Percentiles rank a stretch among this genome's conserved stretches.
Evolutionary conservation across 345 rosid species (phyloP).

Genomic region (Populus simonii): DNA sequence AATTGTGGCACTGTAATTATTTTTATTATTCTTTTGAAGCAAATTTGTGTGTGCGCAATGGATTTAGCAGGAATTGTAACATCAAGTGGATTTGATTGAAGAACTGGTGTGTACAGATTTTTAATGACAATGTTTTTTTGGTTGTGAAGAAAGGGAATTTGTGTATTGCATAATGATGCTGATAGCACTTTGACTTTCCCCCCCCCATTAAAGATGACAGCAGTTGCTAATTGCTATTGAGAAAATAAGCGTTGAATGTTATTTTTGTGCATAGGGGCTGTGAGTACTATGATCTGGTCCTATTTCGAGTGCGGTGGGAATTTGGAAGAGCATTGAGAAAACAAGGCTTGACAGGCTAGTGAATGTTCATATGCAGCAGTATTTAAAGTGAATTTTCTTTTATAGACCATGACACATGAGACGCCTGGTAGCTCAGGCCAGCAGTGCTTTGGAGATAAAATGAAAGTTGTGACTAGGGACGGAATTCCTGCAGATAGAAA

Average conservation of each 20-base stretch:
- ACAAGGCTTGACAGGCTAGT: background rate
- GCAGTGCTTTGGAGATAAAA: constrained; percentile 29
- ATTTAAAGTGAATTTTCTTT: background rate
- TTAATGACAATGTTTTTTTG: background rate
- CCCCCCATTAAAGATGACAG: background rate
- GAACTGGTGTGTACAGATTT: background rate
- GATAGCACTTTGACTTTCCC: background rate
- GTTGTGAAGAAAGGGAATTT: background rate
- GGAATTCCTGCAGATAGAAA: constrained; percentile 18
- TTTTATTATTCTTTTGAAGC: background rate
- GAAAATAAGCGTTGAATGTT: constrained; percentile 1
- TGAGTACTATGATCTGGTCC: constrained; percentile 1
- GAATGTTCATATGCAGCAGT: constrained; percentile 6
- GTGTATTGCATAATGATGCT: background rate
- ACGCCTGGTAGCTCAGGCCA: constrained; percentile 41
- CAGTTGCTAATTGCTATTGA: background rate
- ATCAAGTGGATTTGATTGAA: background rate
- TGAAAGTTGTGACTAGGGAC: constrained; percentile 4
- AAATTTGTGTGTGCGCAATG: background rate
- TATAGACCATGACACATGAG: constrained; percentile 45
- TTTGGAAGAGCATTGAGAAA: background rate
- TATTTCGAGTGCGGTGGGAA: background rate
- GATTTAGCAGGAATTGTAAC: background rate
- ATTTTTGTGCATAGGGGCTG: background rate
- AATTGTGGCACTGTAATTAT: background rate